Percentiles rank a stretch among this genome's conserved stretches.
These are phyloP conservation scores for Ottelia alismoides DNA, from an alignment of 106 monocot genomes.

Conservation along the genomic window DNA sequence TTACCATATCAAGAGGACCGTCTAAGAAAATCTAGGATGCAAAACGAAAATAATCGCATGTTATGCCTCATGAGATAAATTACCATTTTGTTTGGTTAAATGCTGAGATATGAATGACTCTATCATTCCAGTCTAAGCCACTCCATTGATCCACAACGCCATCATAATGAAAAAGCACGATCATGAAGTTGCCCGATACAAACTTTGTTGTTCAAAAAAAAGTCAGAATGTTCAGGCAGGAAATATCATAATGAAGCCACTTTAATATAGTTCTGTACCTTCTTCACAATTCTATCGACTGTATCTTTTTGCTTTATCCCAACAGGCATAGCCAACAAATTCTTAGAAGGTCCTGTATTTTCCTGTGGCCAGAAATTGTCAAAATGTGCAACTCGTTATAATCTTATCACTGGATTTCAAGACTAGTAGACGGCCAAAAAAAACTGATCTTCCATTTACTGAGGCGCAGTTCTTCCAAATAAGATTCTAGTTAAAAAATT, in stretches of 20 bases:
- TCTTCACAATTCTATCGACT: slow-evolving; percentile 52
- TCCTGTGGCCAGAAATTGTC: too few relatives aligned
- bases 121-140: slow-evolving; percentile 42
- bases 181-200: slow-evolving; percentile 27
- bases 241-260: neutral
- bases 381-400: too few relatives aligned
- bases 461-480: too few relatives aligned
- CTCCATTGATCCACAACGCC: slow-evolving; percentile 59
- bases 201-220: slow-evolving; percentile 21
- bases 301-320: slow-evolving; percentile 64
- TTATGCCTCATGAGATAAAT: neutral
- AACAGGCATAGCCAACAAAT: slow-evolving; percentile 54
- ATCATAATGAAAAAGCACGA: slow-evolving; percentile 82
- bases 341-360: too few relatives aligned
- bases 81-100: slow-evolving; percentile 76
- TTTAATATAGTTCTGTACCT: slow-evolving; percentile 18
- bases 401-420: too few relatives aligned
- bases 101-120: slow-evolving; percentile 51
- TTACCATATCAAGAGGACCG: slow-evolving; percentile 1
- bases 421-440: too few relatives aligned
- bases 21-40: too few relatives aligned
- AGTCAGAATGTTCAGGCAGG: too few relatives aligned
- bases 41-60: neutral
- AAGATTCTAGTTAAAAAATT: too few relatives aligned
- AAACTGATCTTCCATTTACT: too few relatives aligned